Conservation (phyloP, 352 stramenopile species). For the Thalassiosira exigua region DNA sequence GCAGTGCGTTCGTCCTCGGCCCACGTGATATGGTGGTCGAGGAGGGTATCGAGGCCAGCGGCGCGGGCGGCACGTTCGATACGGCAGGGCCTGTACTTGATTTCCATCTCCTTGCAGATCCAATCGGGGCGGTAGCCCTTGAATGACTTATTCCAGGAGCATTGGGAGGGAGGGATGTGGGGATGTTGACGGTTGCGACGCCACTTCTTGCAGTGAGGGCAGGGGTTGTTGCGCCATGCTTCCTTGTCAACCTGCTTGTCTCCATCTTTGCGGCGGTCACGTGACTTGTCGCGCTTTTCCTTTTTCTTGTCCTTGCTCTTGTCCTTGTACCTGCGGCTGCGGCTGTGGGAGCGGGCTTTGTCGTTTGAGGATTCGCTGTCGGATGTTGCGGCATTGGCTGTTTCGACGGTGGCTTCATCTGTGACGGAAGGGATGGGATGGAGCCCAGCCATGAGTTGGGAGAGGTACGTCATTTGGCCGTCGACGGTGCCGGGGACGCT, state of each 20-base stretch:
- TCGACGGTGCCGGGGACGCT: not conserved
- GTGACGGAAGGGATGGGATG: not conserved
- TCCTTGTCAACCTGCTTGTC: not conserved
- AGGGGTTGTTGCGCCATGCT: constrained; percentile 7
- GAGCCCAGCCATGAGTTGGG: not conserved
- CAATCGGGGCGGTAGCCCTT: constrained; percentile 16
- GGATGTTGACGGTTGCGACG: constrained; percentile 5
- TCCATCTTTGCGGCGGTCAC: not conserved
- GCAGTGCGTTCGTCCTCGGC: constrained; percentile 13
- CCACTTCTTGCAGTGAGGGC: constrained; percentile 25
- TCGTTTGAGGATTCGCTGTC: constrained; percentile 23
- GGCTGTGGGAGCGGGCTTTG: not conserved
- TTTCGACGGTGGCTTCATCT: not conserved
- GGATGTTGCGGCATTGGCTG: not conserved
- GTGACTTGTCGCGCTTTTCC: constrained; percentile 3
- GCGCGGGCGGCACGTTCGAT: not conserved
- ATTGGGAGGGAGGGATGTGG: not conserved
- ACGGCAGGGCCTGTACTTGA: constrained; percentile 16
- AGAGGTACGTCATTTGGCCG: not conserved
- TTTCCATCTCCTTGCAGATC: constrained; percentile 6
- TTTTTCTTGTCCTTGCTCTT: too few species aligned
- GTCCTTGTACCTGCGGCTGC: too few species aligned
- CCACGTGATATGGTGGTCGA: too few species aligned
- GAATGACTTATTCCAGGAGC: constrained; percentile 30
- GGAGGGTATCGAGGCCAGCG: not conserved